These are phyloP conservation scores for Solanum ahanhuiri DNA, from an alignment of 257 asterid species.

Conservation along the genomic window DNA sequence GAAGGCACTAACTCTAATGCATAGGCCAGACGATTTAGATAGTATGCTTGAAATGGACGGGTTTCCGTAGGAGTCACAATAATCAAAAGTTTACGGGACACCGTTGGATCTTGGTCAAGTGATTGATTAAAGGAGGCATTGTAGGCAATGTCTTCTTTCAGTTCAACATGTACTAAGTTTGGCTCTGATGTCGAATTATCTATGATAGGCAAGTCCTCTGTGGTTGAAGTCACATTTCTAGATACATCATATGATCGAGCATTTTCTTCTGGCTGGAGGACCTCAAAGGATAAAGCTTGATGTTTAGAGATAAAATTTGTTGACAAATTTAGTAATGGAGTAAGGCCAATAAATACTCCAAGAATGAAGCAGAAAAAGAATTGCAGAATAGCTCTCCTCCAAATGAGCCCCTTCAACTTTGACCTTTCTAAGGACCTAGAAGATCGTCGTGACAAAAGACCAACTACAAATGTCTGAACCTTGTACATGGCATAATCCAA, in stretches of 20 bases:
- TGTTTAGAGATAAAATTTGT: conserved; percentile 19
- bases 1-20: conserved; percentile 39
- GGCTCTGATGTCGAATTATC: conserved; percentile 14
- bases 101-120: conserved; percentile 6
- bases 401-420: conserved; percentile 43
- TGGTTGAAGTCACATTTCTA: conserved; percentile 13
- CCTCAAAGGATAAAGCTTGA: conserved; percentile 32
- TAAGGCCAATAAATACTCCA: conserved; percentile 49
- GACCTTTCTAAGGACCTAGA: conserved; percentile 43
- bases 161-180: conserved; percentile 8
- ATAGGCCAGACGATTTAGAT: conserved; percentile 48
- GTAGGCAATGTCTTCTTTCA: conserved; percentile 1
- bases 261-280: conserved; percentile 16
- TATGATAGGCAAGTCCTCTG: conserved; percentile 3
- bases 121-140: conserved; percentile 9
- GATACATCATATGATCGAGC: conserved; percentile 3
- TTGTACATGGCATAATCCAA: conserved; percentile 41
- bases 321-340: conserved; percentile 36
- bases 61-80: conserved; percentile 49
- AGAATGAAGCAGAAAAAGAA: conserved; percentile 44
- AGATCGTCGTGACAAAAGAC: conserved; percentile 41
- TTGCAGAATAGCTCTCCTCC: conserved; percentile 54
- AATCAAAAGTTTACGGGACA: conserved; percentile 48
- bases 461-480: conserved; percentile 30
- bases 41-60: conserved; percentile 40